Base-by-base conservation (phyloP, 2,329 filamentous ascomycete genomes). In the Clarireedia paspali region DNA sequence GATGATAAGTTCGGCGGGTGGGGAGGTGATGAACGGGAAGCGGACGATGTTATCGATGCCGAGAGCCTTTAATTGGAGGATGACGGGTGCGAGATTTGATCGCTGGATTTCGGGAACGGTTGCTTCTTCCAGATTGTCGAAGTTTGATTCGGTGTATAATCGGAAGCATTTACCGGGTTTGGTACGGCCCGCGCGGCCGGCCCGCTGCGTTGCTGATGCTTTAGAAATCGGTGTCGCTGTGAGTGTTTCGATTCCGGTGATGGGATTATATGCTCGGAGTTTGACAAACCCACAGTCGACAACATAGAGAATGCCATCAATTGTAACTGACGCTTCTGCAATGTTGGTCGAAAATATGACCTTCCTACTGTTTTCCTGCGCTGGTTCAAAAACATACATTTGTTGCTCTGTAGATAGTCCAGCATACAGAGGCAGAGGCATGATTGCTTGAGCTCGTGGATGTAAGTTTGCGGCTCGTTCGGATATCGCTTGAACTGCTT, bases 291-390 rank as follows among this genome's bases (percentile, higher is more conserved):
- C 94, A 53, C 83, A 85, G 70, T 99, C 94, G 50, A 97, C 75
- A 5, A 99, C 92, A 66, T 89, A 95, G 54, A 91, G 85, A 58
- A 97, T 91, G 2, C 90, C 91, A 53, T 94, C 86, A 55, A 97
- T 95, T 15, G 94, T 97, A 45, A 99, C 87, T 1, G 90, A 96
- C 4, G 94, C 92, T 74, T 99, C 94, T 12, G 94, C 91, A 61
- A 97, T 96, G 68, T 97, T 97, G 57, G 94, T 97, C 4, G 89
- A 87, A 62, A 96, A 85, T 38, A 99, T 88, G 40, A 96, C 88
- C 68, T 97, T 97, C 44, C 94, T 82, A 1, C 85, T 91, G 57
- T 91, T 86, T 59, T 89, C 84, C 0, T 89, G 84, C 2, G 91
- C 76, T 53, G 87, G 84, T 64, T 96, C 90, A 68, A 97, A 97